These are phyloP conservation scores for Cercospora nicotianae DNA, from an alignment of 2,329 filamentous ascomycete species.

Conservation along the genomic window DNA sequence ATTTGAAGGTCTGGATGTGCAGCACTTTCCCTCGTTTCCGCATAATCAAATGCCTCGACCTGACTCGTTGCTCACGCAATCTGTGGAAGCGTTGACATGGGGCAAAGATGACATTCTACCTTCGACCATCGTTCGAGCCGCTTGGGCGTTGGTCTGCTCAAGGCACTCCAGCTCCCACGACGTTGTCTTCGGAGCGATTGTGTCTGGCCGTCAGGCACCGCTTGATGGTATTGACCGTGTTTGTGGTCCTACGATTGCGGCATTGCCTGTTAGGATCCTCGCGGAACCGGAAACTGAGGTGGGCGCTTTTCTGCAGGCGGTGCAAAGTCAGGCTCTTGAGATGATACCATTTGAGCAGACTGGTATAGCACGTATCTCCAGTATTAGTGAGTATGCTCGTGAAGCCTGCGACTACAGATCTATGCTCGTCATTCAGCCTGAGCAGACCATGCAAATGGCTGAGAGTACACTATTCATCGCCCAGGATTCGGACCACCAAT, in stretches of 20 bases:
- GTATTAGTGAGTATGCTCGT: constrained; percentile 3
- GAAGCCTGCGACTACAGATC: constrained; percentile 58
- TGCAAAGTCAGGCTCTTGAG: constrained; percentile 16
- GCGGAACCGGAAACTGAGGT: background rate
- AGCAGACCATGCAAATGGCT: constrained; percentile 5
- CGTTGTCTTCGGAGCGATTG: constrained; percentile 20
- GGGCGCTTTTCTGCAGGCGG: background rate
- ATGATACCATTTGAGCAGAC: constrained; percentile 22
- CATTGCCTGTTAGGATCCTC: constrained; percentile 16
- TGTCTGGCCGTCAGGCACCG: constrained; percentile 31
- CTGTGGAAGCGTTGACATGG: constrained; percentile 19
- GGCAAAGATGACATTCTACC: constrained; percentile 15
- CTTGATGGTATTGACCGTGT: constrained; percentile 4
- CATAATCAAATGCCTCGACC: constrained; percentile 28
- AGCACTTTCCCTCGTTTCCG: constrained; percentile 39
- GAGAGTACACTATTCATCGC: constrained; percentile 4
- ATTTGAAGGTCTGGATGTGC: constrained; percentile 35
- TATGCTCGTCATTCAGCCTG: constrained; percentile 54
- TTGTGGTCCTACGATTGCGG: constrained; percentile 25
- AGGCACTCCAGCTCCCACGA: constrained; percentile 13
- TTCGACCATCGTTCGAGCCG: constrained; percentile 15
- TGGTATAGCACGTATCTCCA: constrained; percentile 6
- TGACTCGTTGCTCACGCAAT: constrained; percentile 31
- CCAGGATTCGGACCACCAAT: background rate
- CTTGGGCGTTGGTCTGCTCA: constrained; percentile 17